Conservation (phyloP, 176 grass and related monocot genomes). For the Sorghum bicolor region DNA sequence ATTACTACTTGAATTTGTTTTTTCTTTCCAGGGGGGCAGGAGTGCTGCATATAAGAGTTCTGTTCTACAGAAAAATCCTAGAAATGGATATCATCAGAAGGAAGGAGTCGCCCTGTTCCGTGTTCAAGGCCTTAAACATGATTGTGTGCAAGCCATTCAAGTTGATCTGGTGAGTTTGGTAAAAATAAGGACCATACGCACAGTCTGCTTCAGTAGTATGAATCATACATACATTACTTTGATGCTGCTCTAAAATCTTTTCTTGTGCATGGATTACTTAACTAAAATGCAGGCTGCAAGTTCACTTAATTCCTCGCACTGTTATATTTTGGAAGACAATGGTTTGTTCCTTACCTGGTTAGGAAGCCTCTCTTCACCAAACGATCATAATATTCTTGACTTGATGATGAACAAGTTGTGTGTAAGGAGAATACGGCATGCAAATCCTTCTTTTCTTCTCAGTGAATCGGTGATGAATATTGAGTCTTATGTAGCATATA, state of each 20-base stretch:
- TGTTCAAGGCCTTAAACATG: constrained; percentile 71
- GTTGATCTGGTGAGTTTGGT: constrained; percentile 70
- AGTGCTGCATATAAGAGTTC: constrained; percentile 62
- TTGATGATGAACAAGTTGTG: constrained; percentile 57
- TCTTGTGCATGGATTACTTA: not conserved
- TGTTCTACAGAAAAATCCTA: constrained; percentile 27
- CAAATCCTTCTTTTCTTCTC: not conserved
- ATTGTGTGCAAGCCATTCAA: constrained; percentile 77
- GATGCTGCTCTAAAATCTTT: not conserved
- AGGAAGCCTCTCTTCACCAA: constrained; percentile 55
- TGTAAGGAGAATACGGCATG: constrained; percentile 42
- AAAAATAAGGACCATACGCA: not conserved
- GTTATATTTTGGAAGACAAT: constrained; percentile 80
- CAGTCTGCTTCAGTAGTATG: not conserved
- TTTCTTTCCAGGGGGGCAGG: constrained; percentile 55
- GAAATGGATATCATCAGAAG: constrained; percentile 43
- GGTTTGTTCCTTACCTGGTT: constrained; percentile 60
- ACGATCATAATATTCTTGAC: constrained; percentile 60
- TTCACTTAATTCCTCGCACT: constrained; percentile 77
- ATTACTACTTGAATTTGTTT: constrained; percentile 18
- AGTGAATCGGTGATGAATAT: not conserved
- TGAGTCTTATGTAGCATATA: not conserved
- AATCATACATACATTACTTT: constrained; percentile 1
- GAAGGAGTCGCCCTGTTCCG: constrained; percentile 63
- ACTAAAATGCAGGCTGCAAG: constrained; percentile 45